Evolutionary conservation across 2,329 filamentous ascomycete genomes (phyloP), one percentile per base, ranked within the genome.

Genomic region (Drechslera avenae): DNA sequence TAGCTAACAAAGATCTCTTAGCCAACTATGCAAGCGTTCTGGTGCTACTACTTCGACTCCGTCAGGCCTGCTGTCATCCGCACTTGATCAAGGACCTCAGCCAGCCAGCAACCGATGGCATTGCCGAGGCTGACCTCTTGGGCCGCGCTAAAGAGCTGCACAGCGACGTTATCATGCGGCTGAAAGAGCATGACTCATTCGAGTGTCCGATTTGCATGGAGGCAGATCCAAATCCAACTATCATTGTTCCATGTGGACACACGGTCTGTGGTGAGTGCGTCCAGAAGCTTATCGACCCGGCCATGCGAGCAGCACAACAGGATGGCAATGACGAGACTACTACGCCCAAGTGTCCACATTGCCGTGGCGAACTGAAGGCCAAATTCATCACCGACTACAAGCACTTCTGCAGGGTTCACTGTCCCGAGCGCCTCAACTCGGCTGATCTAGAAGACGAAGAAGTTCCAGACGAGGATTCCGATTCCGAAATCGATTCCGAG

Each of bases 131-230:
- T 5, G 79, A 86, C 21, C 81, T 90, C 67, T 66, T 84, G 12
- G 78, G 80, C 2, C 79, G 90, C 16, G 89, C 90, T 1, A 82
- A 83, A 62, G 69, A 77, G 16, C 76, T 96, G 9, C 71, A 78
- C 5, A 60, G 72, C 0, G 77, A 83, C 2, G 88, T 90, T 10
- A 79, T 95, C 14, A 66, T 77, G n/a, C 84, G 90, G 5, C 81
- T 94, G 66, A 88, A 78, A 56, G 74, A 77, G 10, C 74, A 77
- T 5, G 79, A 85, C 1, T 81, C 67, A 2, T 90, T 93, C 41
- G 87, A 92, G 67, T 96, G 91, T 64, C 89, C 89, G 0, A 86
- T 94, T 16, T 96, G 91, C 69, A 86, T 89, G 51, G 91, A 96
- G 63, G 85, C 80, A 2, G 84, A 87, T 5, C 79, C 82, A 12